phyloP scores from a whole-genome alignment of 2,329 filamentous ascomycete species.

The Ceratocystis huliohia region DNA sequence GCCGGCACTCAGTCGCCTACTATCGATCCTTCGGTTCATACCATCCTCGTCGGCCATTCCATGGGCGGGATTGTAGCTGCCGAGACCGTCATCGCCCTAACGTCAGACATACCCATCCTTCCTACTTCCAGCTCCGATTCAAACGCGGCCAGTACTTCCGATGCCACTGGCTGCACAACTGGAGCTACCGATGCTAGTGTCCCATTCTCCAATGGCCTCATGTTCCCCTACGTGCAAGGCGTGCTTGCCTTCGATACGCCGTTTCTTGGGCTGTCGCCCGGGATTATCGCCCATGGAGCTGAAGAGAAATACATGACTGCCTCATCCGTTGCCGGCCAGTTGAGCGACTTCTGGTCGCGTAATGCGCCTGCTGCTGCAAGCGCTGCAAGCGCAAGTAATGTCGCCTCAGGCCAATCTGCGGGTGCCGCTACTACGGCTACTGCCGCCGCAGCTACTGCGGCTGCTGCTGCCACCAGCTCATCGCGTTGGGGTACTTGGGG shows the following conservation, averaged over 20 bases:
- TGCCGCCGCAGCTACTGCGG: slow-evolving; percentile 27
- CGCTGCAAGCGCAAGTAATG: slow-evolving; percentile 27
- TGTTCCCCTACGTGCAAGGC: slow-evolving; percentile 89
- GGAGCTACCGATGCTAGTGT: slow-evolving; percentile 24
- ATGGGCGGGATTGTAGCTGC: slow-evolving; percentile 93
- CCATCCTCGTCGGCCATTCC: slow-evolving; percentile 72
- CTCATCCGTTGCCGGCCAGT: slow-evolving; percentile 52
- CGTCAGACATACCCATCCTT: slow-evolving; percentile 42
- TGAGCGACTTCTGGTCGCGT: slow-evolving; percentile 53
- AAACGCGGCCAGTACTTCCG: background rate
- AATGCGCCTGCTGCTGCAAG: slow-evolving; percentile 28
- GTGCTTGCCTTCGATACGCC: slow-evolving; percentile 91
- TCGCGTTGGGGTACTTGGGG: slow-evolving; percentile 66
- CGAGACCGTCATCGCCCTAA: slow-evolving; percentile 66
- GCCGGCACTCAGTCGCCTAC: slow-evolving; percentile 71
- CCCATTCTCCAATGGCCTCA: slow-evolving; percentile 39
- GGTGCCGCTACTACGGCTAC: slow-evolving; percentile 17
- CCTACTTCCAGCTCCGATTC: slow-evolving; percentile 32
- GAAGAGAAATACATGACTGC: slow-evolving; percentile 75
- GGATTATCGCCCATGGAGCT: slow-evolving; percentile 73
- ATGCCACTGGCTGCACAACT: slow-evolving; percentile 13
- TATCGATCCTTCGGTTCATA: slow-evolving; percentile 70
- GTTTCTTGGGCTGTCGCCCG: slow-evolving; percentile 68
- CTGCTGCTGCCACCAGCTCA: slow-evolving; percentile 25
- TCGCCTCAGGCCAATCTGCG: background rate